Evolutionary conservation across 148 eudicot genomes (phyloP), one percentile per base, ranked within the genome.

Genomic region (Rhododendron williamsianum): DNA sequence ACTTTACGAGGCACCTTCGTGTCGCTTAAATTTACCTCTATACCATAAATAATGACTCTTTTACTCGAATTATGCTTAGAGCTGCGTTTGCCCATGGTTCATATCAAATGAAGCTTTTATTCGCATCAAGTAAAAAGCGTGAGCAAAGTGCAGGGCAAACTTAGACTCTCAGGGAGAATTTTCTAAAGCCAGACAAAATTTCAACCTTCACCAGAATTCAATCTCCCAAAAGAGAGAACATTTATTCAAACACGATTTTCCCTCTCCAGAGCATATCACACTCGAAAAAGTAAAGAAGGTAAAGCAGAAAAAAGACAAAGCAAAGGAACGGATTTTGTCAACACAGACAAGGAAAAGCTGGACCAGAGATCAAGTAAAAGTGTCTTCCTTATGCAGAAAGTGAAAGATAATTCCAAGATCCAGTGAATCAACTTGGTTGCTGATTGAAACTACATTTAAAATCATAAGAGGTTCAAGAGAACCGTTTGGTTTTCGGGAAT

Each of bases 301-400:
- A 81, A 81, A 63, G 33, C n/a, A 51, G 51, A 81, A 81, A 19
- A 60, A 81, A 41, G 71, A 81, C 83, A 21, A 81, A 81, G 35
- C 83, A 81, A 81, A 81, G 51, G 83, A 10, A 56, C 18, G 27
- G 48, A 54, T 81, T 54, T 35, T 23, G 45, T 81, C 83, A 35
- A 83, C 35, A 11, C 63, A 36, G 71, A 36, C 52, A 10, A 11
- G 46, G 36, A 76, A 84, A 73, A 73, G 81, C 48, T 4, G 43
- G 81, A 52, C 16, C 19, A 16, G 45, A 83, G 78, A 84, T 33
- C 85, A 81, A 21, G 84, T 41, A 60, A 41, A 60, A 58, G 19
- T 56, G 33, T 38, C 33, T 36, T 36, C 51, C 38, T 30, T 4
- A 0, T 35, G 13, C 27, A 60, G 33, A 73, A 83, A 83, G 30